Evolutionary conservation across 2,329 filamentous ascomycete species (phyloP), one percentile per base, ranked within the genome.

Genomic region (Arthrobotrys entomopaga): DNA sequence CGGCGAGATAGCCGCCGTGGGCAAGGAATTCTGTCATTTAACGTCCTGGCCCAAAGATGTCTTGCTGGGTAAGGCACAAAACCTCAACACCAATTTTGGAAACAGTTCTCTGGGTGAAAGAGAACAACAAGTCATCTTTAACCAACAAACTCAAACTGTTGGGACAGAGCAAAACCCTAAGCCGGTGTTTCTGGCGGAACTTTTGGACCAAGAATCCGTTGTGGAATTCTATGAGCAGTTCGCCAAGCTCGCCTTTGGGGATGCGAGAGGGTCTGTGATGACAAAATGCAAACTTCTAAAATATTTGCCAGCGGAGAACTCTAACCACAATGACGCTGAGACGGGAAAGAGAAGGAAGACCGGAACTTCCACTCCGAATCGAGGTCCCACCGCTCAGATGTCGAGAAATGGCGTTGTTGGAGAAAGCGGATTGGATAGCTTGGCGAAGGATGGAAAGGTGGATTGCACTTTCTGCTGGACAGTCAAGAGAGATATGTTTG

Each of bases 391-490:
- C 2, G 78, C 64, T 67, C 79, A 66, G 64, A 77, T 53, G 78
- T 77, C 58, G 75, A 79, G 53, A 81, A 81, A 64, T 19, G 56
- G 72, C 20, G 65, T 90, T 77, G 88, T 88, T 78, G 88, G 89
- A 64, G 89, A 92, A 81, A 87, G 91, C 76, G 93, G 91, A 8
- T 94, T 96, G 82, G 90, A 90, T 64, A 88, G 89, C 79, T 86
- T 97, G 13, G 92, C 91, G 79, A 90, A 88, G 80, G 93, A 96
- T 79, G 94, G 93, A 63, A 93, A 95, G 82, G 91, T 98, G 67
- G 91, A 96, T 80, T 97, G 93, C 83, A 93, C 91, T 79, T 97
- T 96, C 83, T 96, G 92, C 83, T 98, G 94, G 93, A 94, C 92
- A 76, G 93, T 98, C 76, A 97, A 97, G 83, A 87, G 94, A 76